Evolutionary conservation across 441 rosid species (phyloP), one percentile per base, ranked within the genome.

Genomic region (Arabidopsis hybrid): DNA sequence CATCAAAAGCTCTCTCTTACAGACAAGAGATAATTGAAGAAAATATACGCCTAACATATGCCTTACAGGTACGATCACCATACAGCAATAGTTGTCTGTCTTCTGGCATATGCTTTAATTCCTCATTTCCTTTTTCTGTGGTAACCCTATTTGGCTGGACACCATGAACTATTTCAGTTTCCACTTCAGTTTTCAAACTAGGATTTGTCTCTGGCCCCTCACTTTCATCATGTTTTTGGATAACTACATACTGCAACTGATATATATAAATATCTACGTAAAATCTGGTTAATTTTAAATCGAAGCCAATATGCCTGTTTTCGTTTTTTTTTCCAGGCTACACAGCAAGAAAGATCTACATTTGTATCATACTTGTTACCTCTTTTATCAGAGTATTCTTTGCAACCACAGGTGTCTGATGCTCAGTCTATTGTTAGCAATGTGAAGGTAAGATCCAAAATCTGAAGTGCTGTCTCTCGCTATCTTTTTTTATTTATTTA

Each of bases 1-100:
- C 98, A 47, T 90, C 98, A 11, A 92, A 96, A 85, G 93, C 99
- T 78, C 95, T 93, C 67, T 88, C 98, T 12, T 96, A 93, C 78
- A 88, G 99, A 78, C 99, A 96, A 80, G 98, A 93, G 74, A 90
- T 96, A 68, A 92, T 96, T 72, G 98, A 96, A 84, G 99, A 96
- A 86, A 96, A 96, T 78, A 86, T 96, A 73, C 96, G 92, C 31
- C 78, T 96, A 32, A 88, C 98, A 21, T 93, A 93, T 78, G 95
- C 89, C 82, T 86, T 96, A 77, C 98, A 96, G 97, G 99, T 86
- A 74, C 26, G 26, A 21, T 21, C 26, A 21, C 26, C 5, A 53
- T 67, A 58, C 45, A 34, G 40, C 29, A 60, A 67, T 60, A 17
- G 9, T 60, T 52, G 35, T 29, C 34, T 53, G 45, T 50, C 39